phyloP scores from a whole-genome alignment of 2,329 filamentous ascomycete species.

The Colletotrichum euphorbiae region DNA sequence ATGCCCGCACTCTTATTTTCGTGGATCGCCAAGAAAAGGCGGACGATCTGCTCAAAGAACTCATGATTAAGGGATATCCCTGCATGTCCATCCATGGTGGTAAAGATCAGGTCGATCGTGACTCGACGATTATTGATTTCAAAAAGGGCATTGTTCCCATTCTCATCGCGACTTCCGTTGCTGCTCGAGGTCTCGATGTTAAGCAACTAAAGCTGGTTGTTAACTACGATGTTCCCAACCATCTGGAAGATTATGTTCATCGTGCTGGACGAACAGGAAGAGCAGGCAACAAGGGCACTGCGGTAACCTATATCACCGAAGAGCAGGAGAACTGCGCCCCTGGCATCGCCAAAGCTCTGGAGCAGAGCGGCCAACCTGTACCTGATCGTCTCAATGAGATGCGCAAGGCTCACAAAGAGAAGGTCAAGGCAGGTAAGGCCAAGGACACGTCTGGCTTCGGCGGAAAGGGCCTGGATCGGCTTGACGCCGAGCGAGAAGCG shows the following conservation, averaged over 20 bases:
- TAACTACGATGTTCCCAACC: constrained; percentile 94
- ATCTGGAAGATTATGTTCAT: constrained; percentile 97
- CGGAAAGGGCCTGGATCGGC: constrained; percentile 90
- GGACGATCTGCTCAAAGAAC: constrained; percentile 80
- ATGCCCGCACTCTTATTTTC: constrained; percentile 90
- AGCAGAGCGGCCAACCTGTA: constrained; percentile 87
- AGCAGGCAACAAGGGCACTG: constrained; percentile 93
- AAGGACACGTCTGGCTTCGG: constrained; percentile 93
- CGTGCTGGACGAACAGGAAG: constrained; percentile 93
- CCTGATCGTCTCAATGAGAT: constrained; percentile 76
- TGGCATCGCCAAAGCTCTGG: constrained; percentile 91
- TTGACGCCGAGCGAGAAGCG: constrained; percentile 91
- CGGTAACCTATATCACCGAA: constrained; percentile 92
- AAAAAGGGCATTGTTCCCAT: constrained; percentile 91
- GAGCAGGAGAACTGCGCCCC: constrained; percentile 92
- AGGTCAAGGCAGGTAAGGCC: constrained; percentile 91
- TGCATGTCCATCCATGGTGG: constrained; percentile 95
- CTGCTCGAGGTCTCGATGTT: constrained; percentile 93
- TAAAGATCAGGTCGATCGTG: constrained; percentile 92
- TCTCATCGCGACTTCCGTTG: constrained; percentile 93
- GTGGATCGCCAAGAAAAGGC: constrained; percentile 93
- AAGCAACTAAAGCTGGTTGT: constrained; percentile 96
- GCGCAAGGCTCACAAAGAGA: constrained; percentile 82
- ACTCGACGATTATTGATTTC: constrained; percentile 93
- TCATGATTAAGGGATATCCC: constrained; percentile 86